Evolutionary conservation across 2,329 filamentous ascomycete species (phyloP), one percentile per base, ranked within the genome.

Genomic region (Graphilbum fragrans): DNA sequence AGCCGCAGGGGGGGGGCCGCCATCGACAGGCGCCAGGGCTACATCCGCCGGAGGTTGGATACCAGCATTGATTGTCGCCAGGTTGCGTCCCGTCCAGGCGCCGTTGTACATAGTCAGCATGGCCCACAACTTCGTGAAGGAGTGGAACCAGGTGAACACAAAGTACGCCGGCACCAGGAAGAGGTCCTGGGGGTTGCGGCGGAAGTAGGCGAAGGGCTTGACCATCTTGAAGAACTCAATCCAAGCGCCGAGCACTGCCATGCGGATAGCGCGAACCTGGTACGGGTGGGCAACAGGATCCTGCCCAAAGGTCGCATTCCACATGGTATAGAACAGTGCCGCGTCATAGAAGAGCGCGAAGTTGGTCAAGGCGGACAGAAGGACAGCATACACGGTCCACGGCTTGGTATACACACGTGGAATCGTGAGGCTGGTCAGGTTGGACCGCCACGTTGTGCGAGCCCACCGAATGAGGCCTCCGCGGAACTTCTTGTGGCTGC

Each of bases 401-500:
- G 65, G 66, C 47, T 74, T 64, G 1, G 50, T 41, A 4, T 38
- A 72, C 5, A 64, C 57, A 2, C 56, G 46, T 11, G 60, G 55
- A 0, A 53, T 53, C 36, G 65, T 49, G 39, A 80, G 60, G 22
- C 65, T 65, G 3, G 62, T 65, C 1, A 61, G 51, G 51, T 78
- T 79, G 41, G 65, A 71, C 6, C 77, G 63, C 61, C 69, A 78
- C 0, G 69, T 77, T 0, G 72, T 75, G 2, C 76, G 63, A 0
- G 63, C 64, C 76, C 73, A 81, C 12, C 75, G 66, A 8, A 68
- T 40, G 33, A 72, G 67, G 48, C 81, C 75, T 1, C 55, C 52
- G 4, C 62, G 49, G 50, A 74, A 79, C 49, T 70, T 71, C 3
- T 41, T 34, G 5, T 11, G 16, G 39, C 48, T 57, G 20, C 74